A percentile compares a stretch with the other conserved stretches of the same genome.
Evolutionary conservation across 2,329 filamentous ascomycete species (phyloP).

Genomic region (Ophiostoma ulmi): DNA sequence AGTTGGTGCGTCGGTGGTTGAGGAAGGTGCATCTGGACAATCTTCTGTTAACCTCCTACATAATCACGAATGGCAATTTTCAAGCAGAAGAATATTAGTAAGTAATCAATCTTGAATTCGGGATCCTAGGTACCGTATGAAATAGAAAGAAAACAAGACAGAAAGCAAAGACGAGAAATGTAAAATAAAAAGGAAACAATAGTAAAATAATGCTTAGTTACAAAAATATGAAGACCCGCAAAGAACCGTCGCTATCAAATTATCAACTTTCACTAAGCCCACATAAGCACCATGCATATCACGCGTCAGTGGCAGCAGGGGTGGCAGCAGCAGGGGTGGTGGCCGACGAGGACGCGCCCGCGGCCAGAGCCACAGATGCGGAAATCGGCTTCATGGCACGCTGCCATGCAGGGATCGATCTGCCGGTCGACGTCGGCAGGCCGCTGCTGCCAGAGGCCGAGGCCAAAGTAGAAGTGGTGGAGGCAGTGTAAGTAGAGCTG

Average conservation of each 20-base stretch:
- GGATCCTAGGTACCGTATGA: neutral
- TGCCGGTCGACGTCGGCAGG: slow-evolving; percentile 44
- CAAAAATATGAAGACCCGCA: neutral
- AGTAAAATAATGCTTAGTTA: neutral
- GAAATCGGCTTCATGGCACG: slow-evolving; percentile 64
- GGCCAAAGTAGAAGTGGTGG: neutral
- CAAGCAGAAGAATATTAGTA: neutral
- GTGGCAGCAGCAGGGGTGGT: slow-evolving; percentile 16
- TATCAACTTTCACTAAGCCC: neutral
- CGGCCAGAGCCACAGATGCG: slow-evolving; percentile 39
- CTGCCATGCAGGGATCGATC: slow-evolving; percentile 74
- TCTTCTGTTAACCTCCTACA: neutral
- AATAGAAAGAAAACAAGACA: slow-evolving; percentile 1
- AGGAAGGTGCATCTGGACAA: neutral
- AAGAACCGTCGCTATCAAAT: slow-evolving; percentile 3
- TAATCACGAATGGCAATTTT: neutral
- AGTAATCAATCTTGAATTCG: neutral
- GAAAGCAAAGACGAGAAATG: neutral
- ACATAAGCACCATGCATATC: neutral
- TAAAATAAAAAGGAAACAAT: neutral
- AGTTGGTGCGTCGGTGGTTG: neutral
- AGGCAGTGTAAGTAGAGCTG: slow-evolving; percentile 16
- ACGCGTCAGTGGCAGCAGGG: slow-evolving; percentile 16
- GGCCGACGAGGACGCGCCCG: slow-evolving; percentile 8
- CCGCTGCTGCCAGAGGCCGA: slow-evolving; percentile 11